These are phyloP conservation scores for Ascomycota sp. DNA, from an alignment of 2,329 filamentous ascomycete genomes.

Conservation along the genomic window DNA sequence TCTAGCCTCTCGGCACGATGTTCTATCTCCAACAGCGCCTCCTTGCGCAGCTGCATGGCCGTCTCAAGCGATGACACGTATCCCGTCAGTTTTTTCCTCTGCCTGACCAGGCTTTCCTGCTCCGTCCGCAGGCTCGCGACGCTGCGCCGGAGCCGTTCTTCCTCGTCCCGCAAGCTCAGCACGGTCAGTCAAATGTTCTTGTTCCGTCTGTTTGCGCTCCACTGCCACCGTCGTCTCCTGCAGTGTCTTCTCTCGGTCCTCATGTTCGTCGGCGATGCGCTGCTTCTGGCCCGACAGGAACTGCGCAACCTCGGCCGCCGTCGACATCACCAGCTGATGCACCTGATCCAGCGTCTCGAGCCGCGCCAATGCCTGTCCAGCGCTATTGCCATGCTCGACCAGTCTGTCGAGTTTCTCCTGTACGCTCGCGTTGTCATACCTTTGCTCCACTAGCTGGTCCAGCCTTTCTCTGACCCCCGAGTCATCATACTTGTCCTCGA, in stretches of 20 bases:
- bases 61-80: constrained; percentile 86
- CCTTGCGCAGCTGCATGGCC: constrained; percentile 67
- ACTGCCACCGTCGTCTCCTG: constrained; percentile 65
- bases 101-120: constrained; percentile 53
- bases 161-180: constrained; percentile 26
- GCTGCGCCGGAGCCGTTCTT: constrained; percentile 29
- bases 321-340: constrained; percentile 67
- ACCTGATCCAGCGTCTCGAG: constrained; percentile 75
- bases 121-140: constrained; percentile 42
- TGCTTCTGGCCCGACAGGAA: constrained; percentile 63
- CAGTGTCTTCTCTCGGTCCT: constrained; percentile 57
- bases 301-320: constrained; percentile 63
- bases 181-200: constrained; percentile 40
- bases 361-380: constrained; percentile 51
- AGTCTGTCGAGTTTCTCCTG: constrained; percentile 23
- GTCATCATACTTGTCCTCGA: constrained; percentile 11
- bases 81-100: constrained; percentile 62
- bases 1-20: constrained; percentile 72
- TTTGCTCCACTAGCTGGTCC: constrained; percentile 19
- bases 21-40: constrained; percentile 86
- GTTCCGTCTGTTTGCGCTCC: constrained; percentile 51
- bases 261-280: constrained; percentile 55
- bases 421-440: constrained; percentile 31
- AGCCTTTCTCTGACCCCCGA: constrained; percentile 11
- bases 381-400: constrained; percentile 42